A percentile compares a stretch with the other conserved stretches of the same genome.
These are phyloP conservation scores for Alternaria sp. DNA, from an alignment of 2,329 filamentous ascomycete genomes.

Conservation along the genomic window DNA sequence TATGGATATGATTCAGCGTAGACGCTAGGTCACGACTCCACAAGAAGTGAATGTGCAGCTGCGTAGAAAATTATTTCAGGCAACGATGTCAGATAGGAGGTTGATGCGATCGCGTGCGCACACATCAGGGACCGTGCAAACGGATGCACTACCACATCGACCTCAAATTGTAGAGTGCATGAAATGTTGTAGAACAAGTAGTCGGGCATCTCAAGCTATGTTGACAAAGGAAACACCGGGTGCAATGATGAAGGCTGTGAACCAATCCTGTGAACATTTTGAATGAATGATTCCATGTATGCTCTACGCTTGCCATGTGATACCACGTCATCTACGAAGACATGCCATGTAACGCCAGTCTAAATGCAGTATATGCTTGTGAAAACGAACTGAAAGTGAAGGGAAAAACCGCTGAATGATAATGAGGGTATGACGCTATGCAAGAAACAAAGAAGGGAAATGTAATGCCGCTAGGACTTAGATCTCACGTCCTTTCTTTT, in stretches of 20 bases:
- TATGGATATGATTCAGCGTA: not conserved
- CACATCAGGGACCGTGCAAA: not conserved
- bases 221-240: not conserved
- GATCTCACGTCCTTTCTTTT: conserved; percentile 27
- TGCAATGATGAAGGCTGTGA: not conserved
- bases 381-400: not conserved
- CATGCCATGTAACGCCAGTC: conserved; percentile 2
- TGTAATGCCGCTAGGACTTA: not conserved
- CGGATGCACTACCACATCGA: not conserved
- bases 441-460: not conserved
- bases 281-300: not conserved
- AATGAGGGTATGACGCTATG: conserved; percentile 3
- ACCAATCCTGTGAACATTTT: not conserved
- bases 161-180: not conserved
- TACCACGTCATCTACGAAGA: not conserved
- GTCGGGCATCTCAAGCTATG: not conserved
- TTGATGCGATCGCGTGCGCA: not conserved
- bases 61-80: not conserved
- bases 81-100: not conserved
- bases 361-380: conserved; percentile 4
- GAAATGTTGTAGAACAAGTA: not conserved
- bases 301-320: not conserved
- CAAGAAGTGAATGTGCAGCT: not conserved
- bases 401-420: not conserved
- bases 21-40: not conserved